Percentiles rank a stretch among this genome's conserved stretches.
Evolutionary conservation across 768 basidiomycete genomes (phyloP).

Genomic region (Pleurotus cornucopiae): DNA sequence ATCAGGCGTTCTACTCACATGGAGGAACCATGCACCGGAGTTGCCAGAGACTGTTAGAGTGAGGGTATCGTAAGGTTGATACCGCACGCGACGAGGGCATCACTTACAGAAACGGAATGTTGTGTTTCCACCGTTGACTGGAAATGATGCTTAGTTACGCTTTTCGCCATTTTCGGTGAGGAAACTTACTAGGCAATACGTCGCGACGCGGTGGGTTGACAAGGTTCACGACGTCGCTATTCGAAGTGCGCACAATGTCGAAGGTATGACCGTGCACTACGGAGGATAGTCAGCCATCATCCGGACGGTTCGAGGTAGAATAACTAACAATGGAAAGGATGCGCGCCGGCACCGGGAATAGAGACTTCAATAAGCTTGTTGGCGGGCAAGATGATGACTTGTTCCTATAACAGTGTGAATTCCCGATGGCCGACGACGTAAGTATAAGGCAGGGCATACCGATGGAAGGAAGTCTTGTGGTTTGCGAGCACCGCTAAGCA

Average conservation of each 20-base stretch:
- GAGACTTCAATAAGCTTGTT: constrained; percentile 44
- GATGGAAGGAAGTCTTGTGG: constrained; percentile 45
- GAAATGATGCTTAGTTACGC: neutral
- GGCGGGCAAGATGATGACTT: constrained; percentile 27
- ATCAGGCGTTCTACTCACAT: constrained; percentile 24
- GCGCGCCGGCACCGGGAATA: constrained; percentile 39
- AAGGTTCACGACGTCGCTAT: constrained; percentile 20
- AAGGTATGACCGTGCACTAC: constrained; percentile 28
- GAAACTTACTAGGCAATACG: constrained; percentile 19
- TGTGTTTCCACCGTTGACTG: constrained; percentile 30
- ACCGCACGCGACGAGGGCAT: neutral
- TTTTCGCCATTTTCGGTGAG: neutral
- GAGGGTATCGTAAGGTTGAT: neutral
- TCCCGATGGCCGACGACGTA: neutral
- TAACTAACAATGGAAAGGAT: constrained; percentile 27
- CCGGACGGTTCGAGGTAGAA: neutral
- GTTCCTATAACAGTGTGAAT: constrained; percentile 9
- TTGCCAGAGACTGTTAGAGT: constrained; percentile 35
- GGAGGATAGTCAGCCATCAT: neutral
- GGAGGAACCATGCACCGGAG: constrained; percentile 56
- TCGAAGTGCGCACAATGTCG: constrained; percentile 22
- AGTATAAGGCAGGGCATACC: neutral
- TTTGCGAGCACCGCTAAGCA: constrained; percentile 43
- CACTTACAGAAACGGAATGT: constrained; percentile 31
- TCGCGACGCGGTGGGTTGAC: constrained; percentile 25